A percentile compares a stretch with the other conserved stretches of the same genome.
phyloP scores from a whole-genome alignment of 2,329 filamentous ascomycete species.

The Huntiella decipiens region DNA sequence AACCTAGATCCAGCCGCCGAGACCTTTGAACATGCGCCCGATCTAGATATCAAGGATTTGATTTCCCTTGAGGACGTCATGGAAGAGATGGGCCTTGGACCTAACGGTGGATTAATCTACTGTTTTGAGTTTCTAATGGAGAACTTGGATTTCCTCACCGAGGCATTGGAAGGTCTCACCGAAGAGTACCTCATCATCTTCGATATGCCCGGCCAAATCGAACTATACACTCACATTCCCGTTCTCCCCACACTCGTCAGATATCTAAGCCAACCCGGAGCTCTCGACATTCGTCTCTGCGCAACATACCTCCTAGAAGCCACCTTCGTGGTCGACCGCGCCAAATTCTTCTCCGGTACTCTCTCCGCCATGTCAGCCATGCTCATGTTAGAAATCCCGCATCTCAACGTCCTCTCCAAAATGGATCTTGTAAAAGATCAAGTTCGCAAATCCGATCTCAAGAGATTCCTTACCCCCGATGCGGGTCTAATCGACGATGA shows the following conservation, averaged over 20 bases:
- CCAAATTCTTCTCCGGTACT: conserved; percentile 94
- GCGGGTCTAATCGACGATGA: conserved; percentile 66
- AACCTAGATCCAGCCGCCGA: conserved; percentile 96
- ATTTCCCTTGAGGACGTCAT: conserved; percentile 90
- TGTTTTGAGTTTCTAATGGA: conserved; percentile 93
- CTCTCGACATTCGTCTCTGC: conserved; percentile 77
- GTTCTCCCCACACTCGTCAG: conserved; percentile 71
- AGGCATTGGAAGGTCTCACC: conserved; percentile 64
- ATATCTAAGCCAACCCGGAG: conserved; percentile 59
- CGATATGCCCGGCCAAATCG: conserved; percentile 97
- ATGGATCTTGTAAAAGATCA: conserved; percentile 93
- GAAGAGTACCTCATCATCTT: conserved; percentile 96
- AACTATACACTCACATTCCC: conserved; percentile 93
- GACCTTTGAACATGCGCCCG: conserved; percentile 74
- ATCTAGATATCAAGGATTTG: conserved; percentile 87
- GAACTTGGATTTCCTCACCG: conserved; percentile 80
- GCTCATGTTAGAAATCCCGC: conserved; percentile 94
- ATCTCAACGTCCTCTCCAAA: conserved; percentile 91
- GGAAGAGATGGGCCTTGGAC: conserved; percentile 80
- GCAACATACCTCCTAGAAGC: conserved; percentile 89
- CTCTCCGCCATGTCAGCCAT: conserved; percentile 96
- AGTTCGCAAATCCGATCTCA: conserved; percentile 70
- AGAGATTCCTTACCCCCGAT: conserved; percentile 79
- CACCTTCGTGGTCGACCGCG: conserved; percentile 84
- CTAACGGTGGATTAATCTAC: conserved; percentile 85